These are phyloP conservation scores for Ramaria sp. DNA, from an alignment of 768 basidiomycete species.

Conservation along the genomic window DNA sequence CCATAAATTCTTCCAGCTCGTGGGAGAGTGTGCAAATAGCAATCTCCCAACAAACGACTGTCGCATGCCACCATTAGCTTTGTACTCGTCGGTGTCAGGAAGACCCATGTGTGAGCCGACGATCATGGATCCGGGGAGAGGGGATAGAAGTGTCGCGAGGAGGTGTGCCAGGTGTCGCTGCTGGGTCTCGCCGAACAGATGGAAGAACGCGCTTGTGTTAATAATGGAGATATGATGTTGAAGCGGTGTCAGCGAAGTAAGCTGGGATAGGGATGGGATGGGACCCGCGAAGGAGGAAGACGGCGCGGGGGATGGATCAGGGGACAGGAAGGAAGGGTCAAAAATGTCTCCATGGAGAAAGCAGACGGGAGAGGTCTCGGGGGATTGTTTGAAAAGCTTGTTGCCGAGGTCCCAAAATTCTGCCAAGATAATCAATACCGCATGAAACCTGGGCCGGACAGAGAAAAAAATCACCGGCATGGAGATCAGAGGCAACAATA, in stretches of 20 bases:
- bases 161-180: constrained; percentile 11
- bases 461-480: background rate
- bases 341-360: constrained; percentile 12
- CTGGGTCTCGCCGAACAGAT: constrained; percentile 13
- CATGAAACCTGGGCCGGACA: no score
- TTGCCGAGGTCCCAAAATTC: constrained; percentile 15
- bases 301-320: background rate
- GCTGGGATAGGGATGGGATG: background rate
- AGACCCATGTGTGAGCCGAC: constrained; percentile 12
- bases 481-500: constrained; percentile 11
- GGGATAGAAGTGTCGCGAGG: constrained; percentile 10
- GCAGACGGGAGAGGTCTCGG: constrained; percentile 6
- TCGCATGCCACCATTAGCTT: background rate
- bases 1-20: constrained; percentile 28
- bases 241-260: constrained; percentile 11
- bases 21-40: constrained; percentile 22
- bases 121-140: constrained; percentile 13
- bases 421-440: background rate
- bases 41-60: background rate
- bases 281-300: background rate
- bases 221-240: constrained; percentile 11
- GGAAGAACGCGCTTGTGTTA: constrained; percentile 15
- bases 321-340: constrained; percentile 5
- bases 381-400: constrained; percentile 12
- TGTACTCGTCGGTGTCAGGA: background rate